Base-by-base conservation (phyloP, 345 rosid species). In the Murraya paniculata region DNA sequence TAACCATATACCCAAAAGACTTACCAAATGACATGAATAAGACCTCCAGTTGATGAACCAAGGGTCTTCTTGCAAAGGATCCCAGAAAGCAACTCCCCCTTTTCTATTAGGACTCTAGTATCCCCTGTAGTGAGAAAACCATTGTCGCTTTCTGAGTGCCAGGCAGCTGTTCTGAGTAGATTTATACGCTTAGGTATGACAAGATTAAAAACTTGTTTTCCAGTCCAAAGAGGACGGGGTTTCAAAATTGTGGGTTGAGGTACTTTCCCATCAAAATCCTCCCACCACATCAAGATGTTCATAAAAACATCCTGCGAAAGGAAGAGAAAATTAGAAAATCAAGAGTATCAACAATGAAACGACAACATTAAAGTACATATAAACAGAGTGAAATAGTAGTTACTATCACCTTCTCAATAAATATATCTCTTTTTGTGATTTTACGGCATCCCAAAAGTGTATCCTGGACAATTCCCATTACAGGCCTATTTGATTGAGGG, bases 211-310 rank as follows among this genome's bases (percentile, higher is more conserved):
- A 95, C 97, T 85, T 95, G 98, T 78, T 95, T 95, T 79, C 98
- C 98, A 36, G 97, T 95, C 99, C 97, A 95, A 57, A 93, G 89
- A 25, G 99, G 97, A 14, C 97, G 90, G 36, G 98, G 99, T 88
- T 92, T 92, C 88, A 92, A 78, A 87, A 95, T 88, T 80, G 97
- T 87, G 59, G 99, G 99, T 53, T 98, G 92, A 48, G 99, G 98
- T 84, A 95, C 86, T 87, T 95, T 93, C 82, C 98, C 99, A 72
- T 95, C 99, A 62, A 95, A 95, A 84, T 95, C 99, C 87, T 94
- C 98, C 99, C 99, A 95, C 99, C 98, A 95, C 98, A 95, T 95
- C 85, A 95, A 90, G 59, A 83, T 88, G 81, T 93, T 95, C 99
- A 95, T 95, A 75, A 95, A 95, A 27, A 93, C 99, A 83, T 95